These are phyloP conservation scores for Candida incommunis DNA, from an alignment of 805 yeast genomes.

Conservation along the genomic window DNA sequence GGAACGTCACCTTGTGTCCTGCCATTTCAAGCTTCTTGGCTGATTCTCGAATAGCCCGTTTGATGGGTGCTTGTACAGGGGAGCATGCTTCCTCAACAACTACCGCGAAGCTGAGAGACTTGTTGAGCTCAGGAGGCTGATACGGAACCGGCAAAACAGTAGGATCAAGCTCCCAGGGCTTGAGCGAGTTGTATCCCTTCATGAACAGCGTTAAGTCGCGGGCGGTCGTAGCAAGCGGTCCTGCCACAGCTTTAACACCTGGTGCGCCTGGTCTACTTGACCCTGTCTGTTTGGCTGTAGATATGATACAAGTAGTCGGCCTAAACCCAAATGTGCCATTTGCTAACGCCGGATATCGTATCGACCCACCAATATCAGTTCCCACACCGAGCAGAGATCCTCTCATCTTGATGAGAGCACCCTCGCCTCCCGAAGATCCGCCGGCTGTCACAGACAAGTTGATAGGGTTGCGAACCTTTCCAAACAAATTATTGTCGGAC, in stretches of 20 bases:
- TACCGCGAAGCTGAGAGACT: conserved; percentile 32
- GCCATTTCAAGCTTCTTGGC: conserved; percentile 42
- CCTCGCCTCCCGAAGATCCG: conserved; percentile 47
- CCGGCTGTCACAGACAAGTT: conserved; percentile 33
- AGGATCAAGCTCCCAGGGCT: conserved; percentile 38
- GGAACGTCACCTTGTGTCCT: conserved; percentile 38
- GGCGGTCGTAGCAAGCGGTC: conserved; percentile 31
- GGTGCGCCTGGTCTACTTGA: conserved; percentile 25
- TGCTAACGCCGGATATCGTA: conserved; percentile 35
- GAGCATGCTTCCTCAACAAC: conserved; percentile 30
- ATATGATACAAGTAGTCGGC: conserved; percentile 28
- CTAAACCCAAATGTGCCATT: conserved; percentile 35
- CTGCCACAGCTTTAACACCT: conserved; percentile 30
- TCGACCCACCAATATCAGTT: conserved; percentile 40
- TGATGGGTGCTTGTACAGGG: conserved; percentile 43
- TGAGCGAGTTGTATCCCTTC: conserved; percentile 24
- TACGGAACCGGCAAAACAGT: conserved; percentile 38
- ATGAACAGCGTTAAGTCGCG: conserved; percentile 28
- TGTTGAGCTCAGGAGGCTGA: conserved; percentile 20
- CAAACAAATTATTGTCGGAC: conserved; percentile 29
- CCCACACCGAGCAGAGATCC: conserved; percentile 41
- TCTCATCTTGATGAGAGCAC: conserved; percentile 30
- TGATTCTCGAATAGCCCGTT: conserved; percentile 36
- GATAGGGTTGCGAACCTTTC: conserved; percentile 32
- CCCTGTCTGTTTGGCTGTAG: conserved; percentile 21